Base-by-base conservation (phyloP, 2,329 filamentous ascomycete genomes). In the Teratosphaeria zuluensis region DNA sequence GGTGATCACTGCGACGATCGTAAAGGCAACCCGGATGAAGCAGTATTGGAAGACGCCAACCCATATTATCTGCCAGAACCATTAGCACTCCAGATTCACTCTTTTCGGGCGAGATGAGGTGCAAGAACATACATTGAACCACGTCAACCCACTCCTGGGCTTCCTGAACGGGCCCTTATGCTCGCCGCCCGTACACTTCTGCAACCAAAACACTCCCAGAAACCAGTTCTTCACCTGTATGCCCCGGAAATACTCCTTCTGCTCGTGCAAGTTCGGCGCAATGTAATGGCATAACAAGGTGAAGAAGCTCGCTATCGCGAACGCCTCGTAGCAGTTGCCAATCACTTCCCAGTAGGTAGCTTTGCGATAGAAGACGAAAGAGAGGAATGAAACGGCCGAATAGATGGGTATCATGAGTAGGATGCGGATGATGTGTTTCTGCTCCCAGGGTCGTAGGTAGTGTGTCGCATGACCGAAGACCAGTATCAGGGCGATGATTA, bases 261-360 rank as follows among this genome's bases (percentile, higher is more conserved):
- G 90, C 30, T 84, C 80, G 72, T 92, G 89, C 24, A 95, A 75
- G 65, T 86, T 84, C 7, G 88, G 87, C 4, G 87, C 88, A 62
- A 90, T 80, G 72, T 94, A 94, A 69, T 90, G 82, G 71, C 89
- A 94, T 68, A 95, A 76, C 53, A 95, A 78, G 8, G 87, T 84
- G 74, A 95, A 95, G 78, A 95, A 95, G 63, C 88, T 89, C 32
- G 88, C 86, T 63, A 95, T 92, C 59, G 89, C 89, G 68, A 95
- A 92, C 11, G 90, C 89, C 76, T 95, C 90, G 73, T 95, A 95
- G 74, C 89, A 92, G 71, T 94, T 88, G 67, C 88, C 84, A 51
- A 92, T 77, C 56, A 94, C 85, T 68, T 89, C 81, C 71, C 87
- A 94, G 76, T 95, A 95, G 58, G 94, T 83, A 54, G 87, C 84